Conservation (phyloP, 73 alveolate genomes). For the Uronychia binucleata region DNA sequence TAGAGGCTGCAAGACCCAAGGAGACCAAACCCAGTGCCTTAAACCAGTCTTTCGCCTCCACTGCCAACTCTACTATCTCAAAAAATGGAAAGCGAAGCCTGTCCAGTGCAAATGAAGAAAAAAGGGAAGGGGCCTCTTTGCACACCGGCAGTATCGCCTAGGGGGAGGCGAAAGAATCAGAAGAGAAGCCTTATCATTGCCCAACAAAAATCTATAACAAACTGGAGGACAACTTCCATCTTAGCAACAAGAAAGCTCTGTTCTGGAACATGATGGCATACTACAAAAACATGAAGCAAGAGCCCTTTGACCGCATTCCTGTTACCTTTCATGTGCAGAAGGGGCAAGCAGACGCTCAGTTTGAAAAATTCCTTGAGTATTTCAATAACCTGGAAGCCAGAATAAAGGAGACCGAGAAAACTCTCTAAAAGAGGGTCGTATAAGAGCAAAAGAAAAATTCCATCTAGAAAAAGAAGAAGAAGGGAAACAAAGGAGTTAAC, state of each 20-base stretch:
- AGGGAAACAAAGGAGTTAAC: background rate
- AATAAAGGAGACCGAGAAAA: background rate
- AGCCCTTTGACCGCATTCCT: slow-evolving; percentile 26
- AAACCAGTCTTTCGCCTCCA: background rate
- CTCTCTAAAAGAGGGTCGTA: background rate
- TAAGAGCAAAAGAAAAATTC: background rate
- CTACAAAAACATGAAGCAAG: slow-evolving; percentile 12
- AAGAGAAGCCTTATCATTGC: background rate
- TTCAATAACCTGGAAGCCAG: background rate
- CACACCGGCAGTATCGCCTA: slow-evolving; percentile 4
- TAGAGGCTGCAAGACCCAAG: background rate
- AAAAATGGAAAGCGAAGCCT: slow-evolving; percentile 11
- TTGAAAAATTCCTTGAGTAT: background rate
- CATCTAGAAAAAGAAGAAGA: background rate
- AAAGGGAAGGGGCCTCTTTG: slow-evolving; percentile 24
- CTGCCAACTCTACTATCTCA: background rate
- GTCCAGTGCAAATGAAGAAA: slow-evolving; percentile 10
- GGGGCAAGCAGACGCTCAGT: background rate
- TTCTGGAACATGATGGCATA: slow-evolving; percentile 27
- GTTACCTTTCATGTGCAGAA: slow-evolving; percentile 19
- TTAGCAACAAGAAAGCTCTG: slow-evolving; percentile 30
- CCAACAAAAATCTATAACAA: background rate
- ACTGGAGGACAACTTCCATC: slow-evolving; percentile 20
- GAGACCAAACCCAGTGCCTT: background rate
- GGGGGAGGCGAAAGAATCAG: background rate